Evolutionary conservation across 1,284 basidiomycete genomes (phyloP), one percentile per base, ranked within the genome.

Genomic region (Violaceomyces palustris): DNA sequence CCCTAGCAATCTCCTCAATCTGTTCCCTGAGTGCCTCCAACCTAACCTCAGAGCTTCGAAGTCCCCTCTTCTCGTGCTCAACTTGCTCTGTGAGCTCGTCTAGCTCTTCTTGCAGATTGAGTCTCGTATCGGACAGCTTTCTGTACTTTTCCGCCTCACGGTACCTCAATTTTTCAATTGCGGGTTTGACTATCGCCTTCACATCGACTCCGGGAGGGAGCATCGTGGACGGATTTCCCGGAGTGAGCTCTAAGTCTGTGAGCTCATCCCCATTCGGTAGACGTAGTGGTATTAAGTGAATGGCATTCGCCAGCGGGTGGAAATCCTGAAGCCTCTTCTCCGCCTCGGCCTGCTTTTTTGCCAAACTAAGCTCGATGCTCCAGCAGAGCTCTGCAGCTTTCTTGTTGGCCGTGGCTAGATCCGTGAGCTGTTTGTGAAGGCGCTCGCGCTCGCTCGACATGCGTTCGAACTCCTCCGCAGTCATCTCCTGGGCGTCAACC

Each of bases 401-500:
- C 30, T 59, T 51, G 45, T 56, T 59, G 39, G 61, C 53, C 35
- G 56, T 42, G 21, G 48, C 50, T 6, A 65, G 36, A 26, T 61
- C 51, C 21, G 53, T 49, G 17, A 63, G 46, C 31, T 69, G 60
- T 38, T 61, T 62, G 37, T 45, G 44, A 7, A 72, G 50, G 23
- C 54, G 46, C 30, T 64, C 58, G 28, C 64, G 61, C 36, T 66
- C 61, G 17, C 55, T 50, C 17, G 49, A 33, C 54, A 72, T 64
- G 22, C 59, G 51, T 35, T 67, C 65, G 44, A 61, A 69, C 43
- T 70, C 67, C 25, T 72, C 67, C 6, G 55, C 54, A 21, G 65
- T 61, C 54, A 69, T 62, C 37, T 64, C 57, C 39, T 72, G 69
- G 11, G 58, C 58, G 23, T 67, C 58, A 33, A 70, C 65, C 36